Percentiles rank a stretch among this genome's conserved stretches.
Evolutionary conservation across 495 filamentous ascomycete genomes (phyloP).

Genomic region (Pyrenopolyporus hunteri): DNA sequence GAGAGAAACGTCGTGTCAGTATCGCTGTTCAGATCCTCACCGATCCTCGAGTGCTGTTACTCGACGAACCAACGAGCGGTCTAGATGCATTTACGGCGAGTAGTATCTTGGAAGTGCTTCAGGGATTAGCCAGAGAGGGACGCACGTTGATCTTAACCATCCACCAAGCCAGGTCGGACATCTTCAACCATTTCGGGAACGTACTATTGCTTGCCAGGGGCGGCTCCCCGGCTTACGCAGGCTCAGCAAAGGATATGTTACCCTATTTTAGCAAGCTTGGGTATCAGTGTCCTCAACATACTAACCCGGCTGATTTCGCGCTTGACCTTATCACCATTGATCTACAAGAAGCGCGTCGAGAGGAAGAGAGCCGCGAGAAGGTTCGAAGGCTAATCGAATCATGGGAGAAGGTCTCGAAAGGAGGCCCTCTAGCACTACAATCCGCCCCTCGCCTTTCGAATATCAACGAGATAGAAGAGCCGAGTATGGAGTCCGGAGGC

Average conservation of each 20-base stretch:
- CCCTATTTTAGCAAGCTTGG: constrained; percentile 65
- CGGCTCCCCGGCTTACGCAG: constrained; percentile 69
- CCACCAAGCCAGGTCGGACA: constrained; percentile 74
- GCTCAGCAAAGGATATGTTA: constrained; percentile 67
- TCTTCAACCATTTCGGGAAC: constrained; percentile 72
- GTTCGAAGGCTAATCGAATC: constrained; percentile 63
- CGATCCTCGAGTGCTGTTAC: constrained; percentile 69
- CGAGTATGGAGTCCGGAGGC: constrained; percentile 1
- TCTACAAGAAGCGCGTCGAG: constrained; percentile 64
- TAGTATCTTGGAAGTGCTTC: constrained; percentile 74
- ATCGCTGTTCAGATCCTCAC: constrained; percentile 79
- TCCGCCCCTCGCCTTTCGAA: constrained; percentile 13
- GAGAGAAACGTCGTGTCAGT: constrained; percentile 75
- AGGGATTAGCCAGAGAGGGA: constrained; percentile 71
- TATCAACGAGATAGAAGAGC: constrained; percentile 33
- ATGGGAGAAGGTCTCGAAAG: constrained; percentile 44
- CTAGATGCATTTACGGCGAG: constrained; percentile 77
- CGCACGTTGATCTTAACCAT: constrained; percentile 75
- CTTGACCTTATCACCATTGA: constrained; percentile 77
- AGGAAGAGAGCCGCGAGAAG: constrained; percentile 62
- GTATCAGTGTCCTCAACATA: constrained; percentile 66
- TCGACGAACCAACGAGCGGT: constrained; percentile 79
- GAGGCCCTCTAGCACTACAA: background rate
- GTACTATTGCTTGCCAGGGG: constrained; percentile 73
- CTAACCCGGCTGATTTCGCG: constrained; percentile 78